A percentile compares a stretch with the other conserved stretches of the same genome.
phyloP scores from a whole-genome alignment of 805 yeast genomes.

The Ogataea ganodermae region DNA sequence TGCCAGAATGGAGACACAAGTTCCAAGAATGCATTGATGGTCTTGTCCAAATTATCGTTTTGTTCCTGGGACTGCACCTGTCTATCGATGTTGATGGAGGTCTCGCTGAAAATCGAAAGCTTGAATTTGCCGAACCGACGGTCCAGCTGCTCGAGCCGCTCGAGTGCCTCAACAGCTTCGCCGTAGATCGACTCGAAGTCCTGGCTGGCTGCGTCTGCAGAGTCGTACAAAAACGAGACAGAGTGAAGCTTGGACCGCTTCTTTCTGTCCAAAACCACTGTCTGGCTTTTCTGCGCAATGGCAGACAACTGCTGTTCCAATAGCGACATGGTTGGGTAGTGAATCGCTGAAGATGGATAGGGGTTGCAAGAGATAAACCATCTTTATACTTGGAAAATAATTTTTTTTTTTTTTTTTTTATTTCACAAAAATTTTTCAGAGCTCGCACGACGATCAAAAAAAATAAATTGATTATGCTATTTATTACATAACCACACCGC shows the following conservation, averaged over 20 bases:
- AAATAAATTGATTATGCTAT: too few species aligned
- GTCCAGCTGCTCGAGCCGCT: conserved; percentile 71
- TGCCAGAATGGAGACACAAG: conserved; percentile 77
- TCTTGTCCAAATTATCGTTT: conserved; percentile 68
- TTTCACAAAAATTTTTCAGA: conserved; percentile 8
- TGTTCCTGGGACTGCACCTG: conserved; percentile 79
- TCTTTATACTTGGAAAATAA: neutral
- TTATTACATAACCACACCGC: neutral
- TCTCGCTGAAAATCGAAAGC: conserved; percentile 75
- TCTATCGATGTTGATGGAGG: conserved; percentile 79
- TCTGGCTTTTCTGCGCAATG: conserved; percentile 62
- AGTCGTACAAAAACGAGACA: conserved; percentile 81
- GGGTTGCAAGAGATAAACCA: neutral
- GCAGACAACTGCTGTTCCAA: conserved; percentile 81
- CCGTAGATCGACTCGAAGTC: conserved; percentile 82
- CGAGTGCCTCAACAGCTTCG: conserved; percentile 72
- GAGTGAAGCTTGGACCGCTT: conserved; percentile 84
- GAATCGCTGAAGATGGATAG: neutral
- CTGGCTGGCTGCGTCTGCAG: conserved; percentile 90
- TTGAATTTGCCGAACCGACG: conserved; percentile 71
- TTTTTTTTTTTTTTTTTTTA: neutral
- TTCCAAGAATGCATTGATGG: conserved; percentile 72
- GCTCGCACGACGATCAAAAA: conserved; percentile 3
- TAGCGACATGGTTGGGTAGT: conserved; percentile 37
- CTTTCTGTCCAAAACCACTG: conserved; percentile 84